A percentile compares a stretch with the other conserved stretches of the same genome.
Conservation (phyloP, 1,284 basidiomycete species). For the Agaricales sp. region DNA sequence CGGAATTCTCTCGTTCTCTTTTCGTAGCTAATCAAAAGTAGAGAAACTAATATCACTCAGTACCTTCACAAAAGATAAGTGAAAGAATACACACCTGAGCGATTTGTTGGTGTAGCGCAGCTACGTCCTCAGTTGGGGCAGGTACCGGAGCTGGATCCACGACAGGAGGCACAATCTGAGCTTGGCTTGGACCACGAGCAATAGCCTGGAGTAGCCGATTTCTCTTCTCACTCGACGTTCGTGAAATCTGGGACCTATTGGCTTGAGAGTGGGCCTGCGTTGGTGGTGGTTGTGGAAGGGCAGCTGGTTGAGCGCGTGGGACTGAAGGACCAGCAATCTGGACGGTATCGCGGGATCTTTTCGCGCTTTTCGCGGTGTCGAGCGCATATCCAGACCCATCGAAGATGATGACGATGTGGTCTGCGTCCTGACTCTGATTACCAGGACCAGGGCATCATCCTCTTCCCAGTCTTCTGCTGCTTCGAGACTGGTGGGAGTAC, state of each 20-base stretch:
- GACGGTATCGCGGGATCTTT: background rate
- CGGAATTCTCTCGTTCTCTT: background rate
- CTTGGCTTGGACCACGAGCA: background rate
- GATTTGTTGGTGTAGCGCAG: background rate
- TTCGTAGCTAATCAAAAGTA: background rate
- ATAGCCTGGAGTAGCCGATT: too few relatives aligned
- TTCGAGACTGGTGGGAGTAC: background rate
- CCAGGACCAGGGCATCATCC: background rate
- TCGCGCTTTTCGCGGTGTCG: background rate
- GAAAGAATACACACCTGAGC: background rate
- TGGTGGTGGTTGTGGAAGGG: too few relatives aligned
- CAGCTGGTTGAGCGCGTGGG: background rate
- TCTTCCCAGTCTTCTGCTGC: background rate
- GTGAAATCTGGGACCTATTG: background rate
- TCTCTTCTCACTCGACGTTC: too few relatives aligned
- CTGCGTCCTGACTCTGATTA: too few relatives aligned
- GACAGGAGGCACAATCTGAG: background rate
- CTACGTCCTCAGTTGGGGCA: background rate
- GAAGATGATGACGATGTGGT: background rate
- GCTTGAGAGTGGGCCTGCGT: too few relatives aligned
- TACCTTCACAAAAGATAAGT: background rate
- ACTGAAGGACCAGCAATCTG: background rate
- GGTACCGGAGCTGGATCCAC: background rate
- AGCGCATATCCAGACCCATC: background rate
- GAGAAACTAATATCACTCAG: background rate